Percentiles rank a stretch among this genome's conserved stretches.
phyloP scores from a whole-genome alignment of 306 rosid species.

The Lithocarpus polystachyus region DNA sequence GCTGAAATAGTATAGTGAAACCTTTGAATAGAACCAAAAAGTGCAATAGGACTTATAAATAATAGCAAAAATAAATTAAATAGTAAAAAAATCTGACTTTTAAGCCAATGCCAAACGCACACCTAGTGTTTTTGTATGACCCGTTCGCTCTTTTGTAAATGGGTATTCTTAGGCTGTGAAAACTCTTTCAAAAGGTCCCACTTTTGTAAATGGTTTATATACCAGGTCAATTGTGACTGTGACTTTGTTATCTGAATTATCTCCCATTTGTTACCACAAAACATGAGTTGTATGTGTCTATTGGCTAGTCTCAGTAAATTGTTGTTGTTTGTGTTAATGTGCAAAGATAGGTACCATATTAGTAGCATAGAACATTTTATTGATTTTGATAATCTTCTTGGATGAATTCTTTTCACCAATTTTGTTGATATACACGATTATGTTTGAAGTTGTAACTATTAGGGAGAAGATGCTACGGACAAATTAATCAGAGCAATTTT shows the following conservation, averaged over 20 bases:
- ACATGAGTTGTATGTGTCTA: background rate
- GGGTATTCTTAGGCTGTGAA: constrained; percentile 50
- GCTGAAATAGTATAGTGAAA: no score
- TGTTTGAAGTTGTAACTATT: background rate
- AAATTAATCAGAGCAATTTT: background rate
- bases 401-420: background rate
- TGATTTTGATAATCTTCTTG: background rate
- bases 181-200: constrained; percentile 57
- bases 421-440: background rate
- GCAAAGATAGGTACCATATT: background rate
- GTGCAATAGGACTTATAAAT: no score
- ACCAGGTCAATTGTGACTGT: constrained; percentile 46
- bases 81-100: no score
- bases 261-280: background rate
- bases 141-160: background rate
- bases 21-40: no score
- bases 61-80: no score
- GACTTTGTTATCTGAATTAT: background rate
- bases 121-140: no score
- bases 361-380: background rate
- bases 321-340: background rate
- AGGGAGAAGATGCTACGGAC: background rate
- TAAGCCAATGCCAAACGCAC: no score
- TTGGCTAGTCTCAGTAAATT: background rate
- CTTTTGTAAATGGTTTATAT: constrained; percentile 63